These are phyloP conservation scores for Centaurea solstitialis DNA, from an alignment of 129 eudicot genomes.

Conservation along the genomic window DNA sequence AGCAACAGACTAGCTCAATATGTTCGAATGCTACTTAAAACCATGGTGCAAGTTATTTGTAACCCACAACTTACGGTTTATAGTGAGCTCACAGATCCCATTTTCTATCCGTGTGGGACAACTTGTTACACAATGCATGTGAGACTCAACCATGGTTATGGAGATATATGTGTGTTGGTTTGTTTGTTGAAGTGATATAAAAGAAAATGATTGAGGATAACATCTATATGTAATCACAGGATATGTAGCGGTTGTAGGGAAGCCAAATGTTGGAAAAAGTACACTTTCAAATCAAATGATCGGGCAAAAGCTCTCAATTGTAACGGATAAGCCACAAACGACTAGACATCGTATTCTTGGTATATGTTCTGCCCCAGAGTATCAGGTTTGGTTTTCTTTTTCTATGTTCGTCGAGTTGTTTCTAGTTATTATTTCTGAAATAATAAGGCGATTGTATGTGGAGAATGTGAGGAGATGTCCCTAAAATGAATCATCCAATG, in stretches of 20 bases:
- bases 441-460: neutral
- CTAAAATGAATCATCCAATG: neutral
- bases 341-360: constrained; percentile 98
- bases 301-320: constrained; percentile 95
- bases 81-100: too few species aligned
- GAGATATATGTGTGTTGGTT: neutral
- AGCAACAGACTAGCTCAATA: neutral
- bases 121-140: neutral
- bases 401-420: neutral
- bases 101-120: neutral
- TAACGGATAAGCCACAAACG: constrained; percentile 96
- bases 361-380: constrained; percentile 82
- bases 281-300: constrained; percentile 99
- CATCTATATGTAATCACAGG: constrained; percentile 44
- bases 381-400: constrained; percentile 65
- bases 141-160: neutral
- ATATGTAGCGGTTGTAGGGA: constrained; percentile 92
- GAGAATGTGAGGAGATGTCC: neutral
- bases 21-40: too few species aligned
- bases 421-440: neutral
- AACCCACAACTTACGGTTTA: too few species aligned
- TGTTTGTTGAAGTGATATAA: constrained; percentile 4
- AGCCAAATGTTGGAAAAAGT: constrained; percentile 98
- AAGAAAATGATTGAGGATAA: neutral
- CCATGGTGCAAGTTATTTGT: too few species aligned